Base-by-base conservation (phyloP, 2,329 filamentous ascomycete genomes). In the Trichoderma atroviride region DNA sequence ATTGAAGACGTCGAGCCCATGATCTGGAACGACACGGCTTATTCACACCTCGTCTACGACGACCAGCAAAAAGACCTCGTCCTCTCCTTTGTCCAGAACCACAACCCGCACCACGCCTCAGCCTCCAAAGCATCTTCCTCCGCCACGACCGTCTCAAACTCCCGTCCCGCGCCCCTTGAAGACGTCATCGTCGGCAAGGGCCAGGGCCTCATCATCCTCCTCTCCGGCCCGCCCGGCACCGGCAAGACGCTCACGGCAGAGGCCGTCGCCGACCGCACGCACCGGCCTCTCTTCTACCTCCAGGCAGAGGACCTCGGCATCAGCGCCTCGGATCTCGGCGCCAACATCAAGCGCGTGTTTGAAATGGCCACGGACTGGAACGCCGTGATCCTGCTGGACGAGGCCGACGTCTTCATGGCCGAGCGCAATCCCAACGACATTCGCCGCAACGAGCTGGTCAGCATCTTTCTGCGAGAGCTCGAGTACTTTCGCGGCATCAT, bases 381-480 rank as follows among this genome's bases (percentile, higher is more conserved):
- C 27, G 84, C 83, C 10, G 81, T 87, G 7, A 75, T 87, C 24
- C 77, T 87, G 4, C 80, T 87, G 3, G 85, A 86, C 71, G 85
- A 86, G 75, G 84, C 84, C 9, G 85, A 86, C 70, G 83, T 87
- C 2, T 87, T 86, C 75, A 81, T 87, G 75, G 81, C 82, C 1
- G 78, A 81, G 75, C 80, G 85, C 5, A 78, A 82, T 64, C 79
- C 79, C 50, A 78, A 79, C 50, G 81, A 86, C 71, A 79, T 86
- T 16, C 77, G 78, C 50, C 79, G 83, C 19, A 87, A 87, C 73
- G 83, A 82, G 59, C 77, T 86, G 4, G 82, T 84, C 5, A 82
- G 80, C 65, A 83, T 84, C 70, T 84, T 85, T 71, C 75, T 84
- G 27, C 78, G 81, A 24, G 81, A 83, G 76, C 78, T 84, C 29